A percentile compares a stretch with the other conserved stretches of the same genome.
These are phyloP conservation scores for Solanum boliviense DNA, from an alignment of 257 asterid species.

Conservation along the genomic window DNA sequence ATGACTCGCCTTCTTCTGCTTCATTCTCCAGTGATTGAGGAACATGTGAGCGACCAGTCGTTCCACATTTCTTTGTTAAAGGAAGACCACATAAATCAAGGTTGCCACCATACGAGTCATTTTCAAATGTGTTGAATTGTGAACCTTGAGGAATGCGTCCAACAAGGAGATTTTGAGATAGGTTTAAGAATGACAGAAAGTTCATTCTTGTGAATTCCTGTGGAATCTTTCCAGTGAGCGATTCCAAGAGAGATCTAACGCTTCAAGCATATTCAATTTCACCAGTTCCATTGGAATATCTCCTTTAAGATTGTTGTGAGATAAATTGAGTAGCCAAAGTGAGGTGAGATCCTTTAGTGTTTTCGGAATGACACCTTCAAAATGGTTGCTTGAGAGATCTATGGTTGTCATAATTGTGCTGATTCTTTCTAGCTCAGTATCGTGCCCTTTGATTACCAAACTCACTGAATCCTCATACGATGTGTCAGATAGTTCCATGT, in stretches of 20 bases:
- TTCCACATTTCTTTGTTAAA: not conserved
- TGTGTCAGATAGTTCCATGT: too few species aligned
- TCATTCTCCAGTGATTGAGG: not conserved
- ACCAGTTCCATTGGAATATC: not conserved
- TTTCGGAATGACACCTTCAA: not conserved
- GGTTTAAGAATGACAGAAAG: not conserved
- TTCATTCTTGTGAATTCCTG: not conserved
- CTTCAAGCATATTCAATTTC: not conserved
- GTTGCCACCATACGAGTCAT: not conserved
- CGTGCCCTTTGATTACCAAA: too few species aligned
- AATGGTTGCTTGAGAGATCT: not conserved
- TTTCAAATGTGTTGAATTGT: not conserved
- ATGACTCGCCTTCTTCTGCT: not conserved
- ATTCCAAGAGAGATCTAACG: not conserved
- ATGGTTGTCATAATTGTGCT: not conserved
- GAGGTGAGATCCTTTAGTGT: not conserved
- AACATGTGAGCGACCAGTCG: not conserved
- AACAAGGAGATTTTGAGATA: not conserved
- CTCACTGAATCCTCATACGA: too few species aligned
- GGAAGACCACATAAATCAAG: not conserved
- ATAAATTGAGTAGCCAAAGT: not conserved
- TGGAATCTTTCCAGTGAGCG: not conserved
- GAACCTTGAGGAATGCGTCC: not conserved
- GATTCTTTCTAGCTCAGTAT: not conserved
- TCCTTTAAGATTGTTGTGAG: not conserved